A percentile compares a stretch with the other conserved stretches of the same genome.
Conservation (phyloP, 352 stramenopile species). For the Pythium guiyangense region DNA sequence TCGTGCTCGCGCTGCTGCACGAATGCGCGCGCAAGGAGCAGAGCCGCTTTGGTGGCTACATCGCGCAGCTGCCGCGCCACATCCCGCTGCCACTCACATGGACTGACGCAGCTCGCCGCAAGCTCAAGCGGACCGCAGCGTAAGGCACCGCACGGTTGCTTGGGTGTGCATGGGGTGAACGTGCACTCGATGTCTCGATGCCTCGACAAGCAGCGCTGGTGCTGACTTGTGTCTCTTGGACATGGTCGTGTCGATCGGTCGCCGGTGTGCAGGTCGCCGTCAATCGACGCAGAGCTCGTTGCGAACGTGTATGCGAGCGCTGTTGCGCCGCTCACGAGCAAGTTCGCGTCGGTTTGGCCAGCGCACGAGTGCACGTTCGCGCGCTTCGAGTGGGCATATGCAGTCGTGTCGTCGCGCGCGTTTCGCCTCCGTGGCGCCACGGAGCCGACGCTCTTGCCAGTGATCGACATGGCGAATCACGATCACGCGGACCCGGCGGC, state of each 20-base stretch:
- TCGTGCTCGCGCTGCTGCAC: conserved; percentile 40
- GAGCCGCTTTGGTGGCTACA: conserved; percentile 54
- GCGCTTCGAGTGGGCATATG: conserved; percentile 62
- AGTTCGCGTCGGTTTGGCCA: too few relatives aligned
- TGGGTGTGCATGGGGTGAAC: too few relatives aligned
- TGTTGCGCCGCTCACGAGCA: conserved; percentile 24
- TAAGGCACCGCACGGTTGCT: too few relatives aligned
- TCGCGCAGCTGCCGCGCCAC: conserved; percentile 40
- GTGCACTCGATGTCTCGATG: too few relatives aligned
- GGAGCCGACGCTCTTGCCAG: conserved; percentile 59
- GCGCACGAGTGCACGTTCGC: conserved; percentile 30
- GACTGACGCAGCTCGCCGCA: conserved; percentile 17
- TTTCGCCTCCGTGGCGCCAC: conserved; percentile 27
- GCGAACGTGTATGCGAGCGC: conserved; percentile 39
- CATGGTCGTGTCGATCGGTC: neutral
- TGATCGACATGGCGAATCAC: conserved; percentile 83
- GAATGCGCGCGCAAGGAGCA: conserved; percentile 27
- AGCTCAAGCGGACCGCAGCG: conserved; percentile 49
- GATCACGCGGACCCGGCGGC: conserved; percentile 31
- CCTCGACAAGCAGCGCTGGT: too few relatives aligned
- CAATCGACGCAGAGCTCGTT: conserved; percentile 57
- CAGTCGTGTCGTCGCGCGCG: conserved; percentile 62
- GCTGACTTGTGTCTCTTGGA: neutral
- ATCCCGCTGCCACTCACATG: conserved; percentile 55
- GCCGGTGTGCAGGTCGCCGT: conserved; percentile 26